Conservation (phyloP, 2,329 filamentous ascomycete species). For the Nemania abortiva region DNA sequence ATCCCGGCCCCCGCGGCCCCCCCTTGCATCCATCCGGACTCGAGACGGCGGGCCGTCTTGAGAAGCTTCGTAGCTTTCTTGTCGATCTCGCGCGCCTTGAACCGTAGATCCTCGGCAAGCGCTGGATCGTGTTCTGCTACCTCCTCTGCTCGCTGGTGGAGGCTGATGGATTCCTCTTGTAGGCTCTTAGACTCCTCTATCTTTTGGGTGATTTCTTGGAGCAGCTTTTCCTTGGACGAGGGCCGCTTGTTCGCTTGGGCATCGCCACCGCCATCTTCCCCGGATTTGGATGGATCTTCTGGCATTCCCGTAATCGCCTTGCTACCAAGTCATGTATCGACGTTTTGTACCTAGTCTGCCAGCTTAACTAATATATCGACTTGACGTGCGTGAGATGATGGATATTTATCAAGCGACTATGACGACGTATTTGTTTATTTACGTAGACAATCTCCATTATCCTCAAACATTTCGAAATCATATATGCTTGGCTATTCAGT, state of each 20-base stretch:
- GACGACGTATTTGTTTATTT: conserved; percentile 18
- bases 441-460: background rate
- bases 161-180: conserved; percentile 46
- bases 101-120: conserved; percentile 48
- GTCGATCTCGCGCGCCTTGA: conserved; percentile 49
- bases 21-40: conserved; percentile 52
- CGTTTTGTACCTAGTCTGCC: background rate
- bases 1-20: conserved; percentile 51
- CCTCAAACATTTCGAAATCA: conserved; percentile 3
- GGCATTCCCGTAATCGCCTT: conserved; percentile 20
- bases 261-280: conserved; percentile 26
- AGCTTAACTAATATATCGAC: background rate
- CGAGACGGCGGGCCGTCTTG: conserved; percentile 49
- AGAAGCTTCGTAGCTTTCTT: conserved; percentile 49
- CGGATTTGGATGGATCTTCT: conserved; percentile 12
- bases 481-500: conserved; percentile 2
- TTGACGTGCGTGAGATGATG: background rate
- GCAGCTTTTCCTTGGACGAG: conserved; percentile 49
- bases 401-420: background rate
- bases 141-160: conserved; percentile 48
- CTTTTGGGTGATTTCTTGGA: conserved; percentile 49
- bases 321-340: background rate
- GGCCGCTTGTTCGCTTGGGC: conserved; percentile 39
- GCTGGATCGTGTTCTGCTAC: conserved; percentile 42
- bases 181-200: conserved; percentile 50